phyloP scores from a whole-genome alignment of 2,329 filamentous ascomycete species.

The Hypoxylon sp. region DNA sequence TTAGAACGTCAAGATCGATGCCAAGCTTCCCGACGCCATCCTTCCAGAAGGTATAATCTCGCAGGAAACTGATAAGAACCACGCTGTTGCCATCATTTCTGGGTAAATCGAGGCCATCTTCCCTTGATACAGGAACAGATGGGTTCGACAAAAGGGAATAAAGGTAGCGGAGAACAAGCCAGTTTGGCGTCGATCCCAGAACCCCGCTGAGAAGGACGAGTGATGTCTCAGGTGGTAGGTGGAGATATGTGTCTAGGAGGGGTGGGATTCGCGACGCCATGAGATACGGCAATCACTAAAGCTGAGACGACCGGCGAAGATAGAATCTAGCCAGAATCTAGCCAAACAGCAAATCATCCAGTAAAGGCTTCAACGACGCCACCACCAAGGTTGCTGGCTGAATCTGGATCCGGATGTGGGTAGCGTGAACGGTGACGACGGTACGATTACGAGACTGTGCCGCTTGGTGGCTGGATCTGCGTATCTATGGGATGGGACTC shows the following conservation, averaged over 20 bases:
- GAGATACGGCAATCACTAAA: constrained; percentile 23
- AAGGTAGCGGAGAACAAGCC: constrained; percentile 73
- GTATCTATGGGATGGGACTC: neutral
- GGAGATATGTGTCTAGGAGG: constrained; percentile 75
- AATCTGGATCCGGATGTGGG: constrained; percentile 20
- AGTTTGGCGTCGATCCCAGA: constrained; percentile 74
- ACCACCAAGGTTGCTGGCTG: constrained; percentile 9
- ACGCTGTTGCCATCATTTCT: constrained; percentile 64
- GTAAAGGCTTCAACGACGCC: constrained; percentile 9
- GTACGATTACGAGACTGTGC: neutral
- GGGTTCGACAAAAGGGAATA: constrained; percentile 59
- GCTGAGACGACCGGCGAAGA: neutral
- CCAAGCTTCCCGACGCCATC: constrained; percentile 78
- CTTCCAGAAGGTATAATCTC: constrained; percentile 84
- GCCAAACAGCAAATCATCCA: constrained; percentile 3
- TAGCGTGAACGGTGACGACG: constrained; percentile 6
- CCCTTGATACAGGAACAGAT: constrained; percentile 14
- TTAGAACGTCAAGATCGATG: constrained; percentile 76
- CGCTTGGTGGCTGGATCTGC: constrained; percentile 2
- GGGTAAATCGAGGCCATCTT: constrained; percentile 48
- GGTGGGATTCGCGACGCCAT: constrained; percentile 71
- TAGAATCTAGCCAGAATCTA: neutral
- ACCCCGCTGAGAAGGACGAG: constrained; percentile 79
- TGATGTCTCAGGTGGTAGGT: constrained; percentile 69
- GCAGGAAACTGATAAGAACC: constrained; percentile 86